Percentiles rank a stretch among this genome's conserved stretches.
Evolutionary conservation across 208 protist species (phyloP).

Genomic region (Lotmaria passim): DNA sequence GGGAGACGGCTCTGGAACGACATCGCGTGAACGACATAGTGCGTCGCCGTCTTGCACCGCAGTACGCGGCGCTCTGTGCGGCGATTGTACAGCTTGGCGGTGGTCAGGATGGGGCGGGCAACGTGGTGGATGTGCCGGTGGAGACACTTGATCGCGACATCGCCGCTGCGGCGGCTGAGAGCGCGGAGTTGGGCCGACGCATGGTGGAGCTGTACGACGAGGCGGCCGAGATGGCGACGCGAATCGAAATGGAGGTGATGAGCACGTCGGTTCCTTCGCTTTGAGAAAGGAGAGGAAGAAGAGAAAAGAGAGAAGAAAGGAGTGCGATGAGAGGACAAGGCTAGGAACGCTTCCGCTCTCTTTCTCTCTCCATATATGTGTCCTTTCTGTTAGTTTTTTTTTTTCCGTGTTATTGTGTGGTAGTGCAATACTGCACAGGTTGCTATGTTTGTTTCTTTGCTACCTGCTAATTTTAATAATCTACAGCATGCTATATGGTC

Average conservation of each 20-base stretch:
- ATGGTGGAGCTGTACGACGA: conserved; percentile 81
- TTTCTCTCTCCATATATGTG: background rate
- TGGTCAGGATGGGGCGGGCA: conserved; percentile 31
- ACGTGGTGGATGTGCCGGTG: conserved; percentile 64
- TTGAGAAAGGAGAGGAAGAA: conserved; percentile 10
- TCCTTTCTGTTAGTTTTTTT: background rate
- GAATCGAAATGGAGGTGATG: conserved; percentile 59
- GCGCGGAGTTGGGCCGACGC: conserved; percentile 45
- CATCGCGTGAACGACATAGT: conserved; percentile 48
- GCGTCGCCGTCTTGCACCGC: conserved; percentile 32
- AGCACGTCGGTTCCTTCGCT: conserved; percentile 47
- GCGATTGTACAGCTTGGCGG: conserved; percentile 59
- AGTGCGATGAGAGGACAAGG: too few relatives aligned
- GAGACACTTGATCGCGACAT: conserved; percentile 68
- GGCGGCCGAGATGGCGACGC: conserved; percentile 50
- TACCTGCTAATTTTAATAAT: background rate
- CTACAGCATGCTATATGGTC: too few relatives aligned
- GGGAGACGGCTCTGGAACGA: conserved; percentile 58
- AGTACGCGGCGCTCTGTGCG: conserved; percentile 47
- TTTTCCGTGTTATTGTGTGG: background rate
- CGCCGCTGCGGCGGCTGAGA: conserved; percentile 55
- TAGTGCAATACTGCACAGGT: background rate
- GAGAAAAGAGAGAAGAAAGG: background rate
- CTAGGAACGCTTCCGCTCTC: background rate
- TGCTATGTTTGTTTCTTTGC: background rate